Evolutionary conservation across 345 rosid species (phyloP).

Genomic region (Salix udensis): DNA sequence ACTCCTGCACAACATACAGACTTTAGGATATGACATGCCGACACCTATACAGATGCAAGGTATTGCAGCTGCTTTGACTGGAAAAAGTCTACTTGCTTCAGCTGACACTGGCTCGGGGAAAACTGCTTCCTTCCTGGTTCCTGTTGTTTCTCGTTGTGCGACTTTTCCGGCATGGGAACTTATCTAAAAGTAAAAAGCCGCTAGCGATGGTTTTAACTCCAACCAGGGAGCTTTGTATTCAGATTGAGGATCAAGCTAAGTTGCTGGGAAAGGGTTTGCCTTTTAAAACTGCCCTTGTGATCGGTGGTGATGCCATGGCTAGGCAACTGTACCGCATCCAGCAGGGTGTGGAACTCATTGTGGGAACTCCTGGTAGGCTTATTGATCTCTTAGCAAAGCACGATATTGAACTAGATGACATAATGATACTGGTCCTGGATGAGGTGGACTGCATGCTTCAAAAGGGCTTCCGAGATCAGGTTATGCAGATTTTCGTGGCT

Average conservation of each 20-base stretch:
- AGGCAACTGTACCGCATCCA: constrained; percentile 70
- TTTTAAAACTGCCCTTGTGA: constrained; percentile 88
- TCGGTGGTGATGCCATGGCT: constrained; percentile 83
- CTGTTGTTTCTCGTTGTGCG: constrained; percentile 60
- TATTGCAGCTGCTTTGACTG: constrained; percentile 66
- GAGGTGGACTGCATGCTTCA: constrained; percentile 96
- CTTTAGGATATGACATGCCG: constrained; percentile 68
- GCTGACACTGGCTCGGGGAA: constrained; percentile 91
- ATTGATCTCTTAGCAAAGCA: constrained; percentile 75
- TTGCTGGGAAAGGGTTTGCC: constrained; percentile 84
- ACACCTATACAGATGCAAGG: constrained; percentile 92
- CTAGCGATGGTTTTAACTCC: constrained; percentile 74
- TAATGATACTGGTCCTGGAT: constrained; percentile 60
- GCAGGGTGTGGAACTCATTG: constrained; percentile 80
- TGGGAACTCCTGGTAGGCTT: constrained; percentile 88
- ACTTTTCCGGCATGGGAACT: constrained; percentile 33
- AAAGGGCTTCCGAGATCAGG: constrained; percentile 83
- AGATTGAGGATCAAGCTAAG: constrained; percentile 91
- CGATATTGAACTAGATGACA: constrained; percentile 45
- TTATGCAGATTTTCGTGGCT: constrained; percentile 77
- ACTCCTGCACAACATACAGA: constrained; percentile 66
- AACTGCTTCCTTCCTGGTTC: constrained; percentile 82
- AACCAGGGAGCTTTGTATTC: constrained; percentile 84
- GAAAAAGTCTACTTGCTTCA: constrained; percentile 69
- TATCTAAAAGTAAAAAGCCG: constrained; percentile 39